phyloP scores from a whole-genome alignment of 108 stramenopile genomes.

The Cyclotella atomus region DNA sequence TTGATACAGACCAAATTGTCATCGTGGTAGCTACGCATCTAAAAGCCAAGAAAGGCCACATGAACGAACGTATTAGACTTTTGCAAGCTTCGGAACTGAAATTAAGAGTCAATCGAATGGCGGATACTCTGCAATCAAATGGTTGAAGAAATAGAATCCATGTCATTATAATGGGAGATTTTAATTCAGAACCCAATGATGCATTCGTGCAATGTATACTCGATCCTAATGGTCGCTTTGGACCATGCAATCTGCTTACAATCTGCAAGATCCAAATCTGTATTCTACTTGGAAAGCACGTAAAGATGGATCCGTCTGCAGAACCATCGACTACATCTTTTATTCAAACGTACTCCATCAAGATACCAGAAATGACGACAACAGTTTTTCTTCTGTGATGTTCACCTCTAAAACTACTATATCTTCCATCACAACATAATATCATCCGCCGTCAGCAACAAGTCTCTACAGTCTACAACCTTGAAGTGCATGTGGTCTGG shows the following conservation, averaged over 20 bases:
- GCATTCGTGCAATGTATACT: neutral
- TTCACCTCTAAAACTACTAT: neutral
- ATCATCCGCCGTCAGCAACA: neutral
- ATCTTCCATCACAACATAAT: neutral
- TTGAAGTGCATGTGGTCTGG: too few relatives aligned
- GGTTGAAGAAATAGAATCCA: slow-evolving; percentile 19
- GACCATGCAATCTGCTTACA: slow-evolving; percentile 43
- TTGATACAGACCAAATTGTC: slow-evolving; percentile 15
- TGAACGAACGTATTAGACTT: slow-evolving; percentile 40
- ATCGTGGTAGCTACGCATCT: slow-evolving; percentile 59
- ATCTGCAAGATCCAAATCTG: slow-evolving; percentile 15
- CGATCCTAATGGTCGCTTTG: neutral
- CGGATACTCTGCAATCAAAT: neutral
- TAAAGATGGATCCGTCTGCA: slow-evolving; percentile 34
- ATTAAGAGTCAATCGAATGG: slow-evolving; percentile 17
- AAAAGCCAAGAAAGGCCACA: slow-evolving; percentile 35
- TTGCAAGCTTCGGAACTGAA: slow-evolving; percentile 47
- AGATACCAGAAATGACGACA: too few relatives aligned
- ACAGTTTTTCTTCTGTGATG: too few relatives aligned
- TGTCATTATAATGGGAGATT: slow-evolving; percentile 57
- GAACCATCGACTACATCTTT: slow-evolving; percentile 67
- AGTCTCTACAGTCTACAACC: too few relatives aligned
- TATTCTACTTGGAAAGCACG: slow-evolving; percentile 63
- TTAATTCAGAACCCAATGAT: slow-evolving; percentile 52
- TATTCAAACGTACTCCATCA: too few relatives aligned